Conservation (phyloP, 441 rosid genomes). For the Capsella rubella region DNA sequence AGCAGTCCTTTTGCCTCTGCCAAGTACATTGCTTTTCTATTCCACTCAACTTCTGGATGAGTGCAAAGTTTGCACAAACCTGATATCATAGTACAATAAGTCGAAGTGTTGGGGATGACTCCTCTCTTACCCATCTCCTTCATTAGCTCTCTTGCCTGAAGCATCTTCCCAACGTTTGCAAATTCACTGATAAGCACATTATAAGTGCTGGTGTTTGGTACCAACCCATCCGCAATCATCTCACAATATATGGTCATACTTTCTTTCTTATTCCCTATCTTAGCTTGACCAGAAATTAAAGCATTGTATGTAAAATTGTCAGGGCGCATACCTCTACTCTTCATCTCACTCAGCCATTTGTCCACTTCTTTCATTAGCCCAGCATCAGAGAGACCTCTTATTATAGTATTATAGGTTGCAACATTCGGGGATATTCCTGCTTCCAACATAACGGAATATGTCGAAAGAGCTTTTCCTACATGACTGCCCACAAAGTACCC, state of each 20-base stretch:
- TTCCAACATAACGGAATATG: slow-evolving; percentile 59
- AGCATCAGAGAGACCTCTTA: slow-evolving; percentile 63
- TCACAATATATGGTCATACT: slow-evolving; percentile 71
- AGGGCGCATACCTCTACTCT: slow-evolving; percentile 62
- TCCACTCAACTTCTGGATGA: slow-evolving; percentile 59
- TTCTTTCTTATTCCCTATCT: slow-evolving; percentile 75
- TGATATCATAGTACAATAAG: slow-evolving; percentile 76
- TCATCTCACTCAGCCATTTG: slow-evolving; percentile 65
- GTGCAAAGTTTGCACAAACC: slow-evolving; percentile 76
- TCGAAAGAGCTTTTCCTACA: slow-evolving; percentile 56
- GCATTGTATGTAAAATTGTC: slow-evolving; percentile 73
- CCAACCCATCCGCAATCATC: slow-evolving; percentile 78
- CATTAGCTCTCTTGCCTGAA: slow-evolving; percentile 79
- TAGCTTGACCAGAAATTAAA: slow-evolving; percentile 72
- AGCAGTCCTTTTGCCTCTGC: slow-evolving; percentile 69
- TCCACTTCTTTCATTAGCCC: slow-evolving; percentile 61
- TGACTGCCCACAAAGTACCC: slow-evolving; percentile 75
- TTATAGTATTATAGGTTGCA: slow-evolving; percentile 74
- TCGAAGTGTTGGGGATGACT: slow-evolving; percentile 65
- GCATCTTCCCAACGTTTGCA: slow-evolving; percentile 76
- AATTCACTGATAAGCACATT: slow-evolving; percentile 76
- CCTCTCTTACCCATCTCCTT: slow-evolving; percentile 81
- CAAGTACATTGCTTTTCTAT: slow-evolving; percentile 54
- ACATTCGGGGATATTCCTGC: slow-evolving; percentile 66
- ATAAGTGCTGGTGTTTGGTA: slow-evolving; percentile 81